A percentile compares a stretch with the other conserved stretches of the same genome.
Evolutionary conservation across 371 early-diverging fungal genomes (phyloP).

Genomic region (Rhizopus sp.): DNA sequence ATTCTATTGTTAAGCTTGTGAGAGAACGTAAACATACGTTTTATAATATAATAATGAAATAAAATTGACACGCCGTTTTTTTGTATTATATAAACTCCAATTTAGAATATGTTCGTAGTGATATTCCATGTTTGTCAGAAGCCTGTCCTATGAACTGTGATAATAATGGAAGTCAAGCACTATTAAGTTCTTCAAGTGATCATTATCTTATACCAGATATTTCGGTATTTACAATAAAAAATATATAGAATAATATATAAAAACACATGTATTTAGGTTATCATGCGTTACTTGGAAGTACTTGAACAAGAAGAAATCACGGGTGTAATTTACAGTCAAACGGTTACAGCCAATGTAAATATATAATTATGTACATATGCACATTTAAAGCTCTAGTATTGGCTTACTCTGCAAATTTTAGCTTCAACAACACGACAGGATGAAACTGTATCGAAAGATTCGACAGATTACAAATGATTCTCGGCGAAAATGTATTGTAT

Average conservation of each 20-base stretch:
- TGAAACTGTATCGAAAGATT: conserved; percentile 61
- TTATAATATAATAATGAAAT: not conserved
- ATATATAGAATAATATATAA: not conserved
- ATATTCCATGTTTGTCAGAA: conserved; percentile 65
- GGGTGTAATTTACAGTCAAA: conserved; percentile 68
- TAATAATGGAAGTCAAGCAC: conserved; percentile 37
- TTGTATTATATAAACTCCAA: not conserved
- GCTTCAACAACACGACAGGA: conserved; percentile 67
- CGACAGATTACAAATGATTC: conserved; percentile 62
- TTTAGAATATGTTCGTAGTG: conserved; percentile 62
- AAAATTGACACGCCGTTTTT: not conserved
- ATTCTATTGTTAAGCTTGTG: conserved; percentile 61
- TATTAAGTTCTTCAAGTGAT: conserved; percentile 45
- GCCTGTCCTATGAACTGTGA: conserved; percentile 39
- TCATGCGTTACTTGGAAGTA: conserved; percentile 58
- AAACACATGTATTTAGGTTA: conserved; percentile 38
- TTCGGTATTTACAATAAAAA: conserved; percentile 42
- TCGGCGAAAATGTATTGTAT: conserved; percentile 58
- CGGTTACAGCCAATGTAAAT: conserved; percentile 62
- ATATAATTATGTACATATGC: too few relatives aligned
- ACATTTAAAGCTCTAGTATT: conserved; percentile 1
- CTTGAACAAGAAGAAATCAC: conserved; percentile 62
- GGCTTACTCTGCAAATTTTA: conserved; percentile 10
- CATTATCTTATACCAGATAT: conserved; percentile 57
- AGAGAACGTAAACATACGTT: conserved; percentile 53